Evolutionary conservation across 2,329 filamentous ascomycete species (phyloP).

Genomic region (Neofusicoccum parvum): DNA sequence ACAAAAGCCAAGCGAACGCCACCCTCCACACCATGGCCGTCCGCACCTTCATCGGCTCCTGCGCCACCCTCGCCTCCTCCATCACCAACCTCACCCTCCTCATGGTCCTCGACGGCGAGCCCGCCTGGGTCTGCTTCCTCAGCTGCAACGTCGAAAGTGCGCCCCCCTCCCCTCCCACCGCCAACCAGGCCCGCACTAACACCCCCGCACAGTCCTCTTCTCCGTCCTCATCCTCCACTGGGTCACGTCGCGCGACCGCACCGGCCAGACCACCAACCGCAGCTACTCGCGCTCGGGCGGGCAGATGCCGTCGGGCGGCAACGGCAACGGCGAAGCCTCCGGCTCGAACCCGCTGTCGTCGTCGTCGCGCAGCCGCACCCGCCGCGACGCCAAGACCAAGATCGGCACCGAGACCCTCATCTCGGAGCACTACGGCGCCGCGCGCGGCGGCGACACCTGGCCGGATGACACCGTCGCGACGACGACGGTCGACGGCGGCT

Average conservation of each 20-base stretch:
- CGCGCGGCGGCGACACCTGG: neutral
- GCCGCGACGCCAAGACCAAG: neutral
- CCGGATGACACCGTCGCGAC: neutral
- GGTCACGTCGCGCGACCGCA: conserved; percentile 13
- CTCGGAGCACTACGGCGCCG: conserved; percentile 2
- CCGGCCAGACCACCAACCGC: conserved; percentile 1
- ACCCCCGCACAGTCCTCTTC: neutral
- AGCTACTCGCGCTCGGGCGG: neutral
- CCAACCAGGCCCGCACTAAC: neutral
- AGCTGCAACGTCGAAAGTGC: conserved; percentile 11
- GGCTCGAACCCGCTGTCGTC: neutral
- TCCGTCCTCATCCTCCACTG: conserved; percentile 5
- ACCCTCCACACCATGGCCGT: conserved; percentile 10
- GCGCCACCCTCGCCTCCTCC: neutral
- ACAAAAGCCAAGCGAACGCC: neutral
- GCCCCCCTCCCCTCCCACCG: neutral
- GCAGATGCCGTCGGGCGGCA: neutral
- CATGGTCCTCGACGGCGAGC: conserved; percentile 7
- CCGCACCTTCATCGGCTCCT: conserved; percentile 15
- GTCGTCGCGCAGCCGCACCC: neutral
- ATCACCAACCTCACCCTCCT: conserved; percentile 1
- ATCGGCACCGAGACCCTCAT: conserved; percentile 5
- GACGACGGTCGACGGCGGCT: neutral
- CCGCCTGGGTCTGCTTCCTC: conserved; percentile 16
- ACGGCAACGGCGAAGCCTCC: neutral